Conservation (phyloP, 2,329 filamentous ascomycete species). For the Epichloe gansuensis region DNA sequence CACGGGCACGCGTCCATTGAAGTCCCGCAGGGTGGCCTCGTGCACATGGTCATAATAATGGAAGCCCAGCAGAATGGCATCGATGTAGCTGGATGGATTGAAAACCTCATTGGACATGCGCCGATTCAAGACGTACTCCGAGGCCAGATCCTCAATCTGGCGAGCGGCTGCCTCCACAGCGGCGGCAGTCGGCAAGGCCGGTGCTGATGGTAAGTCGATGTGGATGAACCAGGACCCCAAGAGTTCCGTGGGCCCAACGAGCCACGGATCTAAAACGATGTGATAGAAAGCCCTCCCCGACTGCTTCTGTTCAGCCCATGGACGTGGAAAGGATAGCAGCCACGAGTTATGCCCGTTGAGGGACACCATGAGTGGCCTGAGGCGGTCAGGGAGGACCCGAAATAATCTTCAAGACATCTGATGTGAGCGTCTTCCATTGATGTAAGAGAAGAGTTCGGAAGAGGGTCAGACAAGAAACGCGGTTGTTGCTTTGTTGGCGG, state of each 20-base stretch:
- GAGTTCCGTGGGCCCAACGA: slow-evolving; percentile 14
- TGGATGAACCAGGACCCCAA: slow-evolving; percentile 12
- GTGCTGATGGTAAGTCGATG: slow-evolving; percentile 8
- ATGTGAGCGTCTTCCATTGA: slow-evolving; percentile 8
- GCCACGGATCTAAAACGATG: slow-evolving; percentile 22
- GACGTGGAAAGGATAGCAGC: slow-evolving; percentile 22
- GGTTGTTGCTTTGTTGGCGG: background rate
- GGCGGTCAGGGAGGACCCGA: slow-evolving; percentile 6
- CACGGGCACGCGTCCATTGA: slow-evolving; percentile 5
- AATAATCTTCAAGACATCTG: slow-evolving; percentile 9
- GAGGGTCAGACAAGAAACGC: background rate
- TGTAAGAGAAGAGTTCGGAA: background rate
- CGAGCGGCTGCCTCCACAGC: slow-evolving; percentile 6
- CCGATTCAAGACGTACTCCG: slow-evolving; percentile 4
- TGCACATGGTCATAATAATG: slow-evolving; percentile 8
- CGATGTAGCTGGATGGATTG: slow-evolving; percentile 8
- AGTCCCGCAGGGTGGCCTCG: slow-evolving; percentile 6
- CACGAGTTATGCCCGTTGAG: slow-evolving; percentile 24
- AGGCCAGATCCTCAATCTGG: slow-evolving; percentile 7
- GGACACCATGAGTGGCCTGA: slow-evolving; percentile 18
- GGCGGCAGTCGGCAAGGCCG: slow-evolving; percentile 5
- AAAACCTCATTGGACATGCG: slow-evolving; percentile 8
- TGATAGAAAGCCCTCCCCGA: slow-evolving; percentile 18
- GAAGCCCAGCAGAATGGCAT: slow-evolving; percentile 6
- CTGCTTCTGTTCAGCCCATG: slow-evolving; percentile 10